Conservation (phyloP, 73 alveolate species). For the Effrenium voratum region DNA sequence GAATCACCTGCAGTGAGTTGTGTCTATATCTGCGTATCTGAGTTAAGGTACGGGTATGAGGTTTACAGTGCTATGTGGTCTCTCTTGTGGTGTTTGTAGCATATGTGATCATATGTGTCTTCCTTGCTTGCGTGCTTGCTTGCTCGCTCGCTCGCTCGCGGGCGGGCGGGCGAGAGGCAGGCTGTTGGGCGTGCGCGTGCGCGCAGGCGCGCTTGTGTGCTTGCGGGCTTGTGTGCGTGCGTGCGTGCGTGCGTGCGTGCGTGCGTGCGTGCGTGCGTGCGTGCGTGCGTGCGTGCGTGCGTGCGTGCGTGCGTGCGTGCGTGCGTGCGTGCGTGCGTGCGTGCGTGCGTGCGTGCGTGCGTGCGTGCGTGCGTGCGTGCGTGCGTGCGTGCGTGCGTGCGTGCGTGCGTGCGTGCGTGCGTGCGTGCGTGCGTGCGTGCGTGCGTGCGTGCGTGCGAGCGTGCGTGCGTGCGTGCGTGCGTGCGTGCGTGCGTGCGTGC, state of each 20-base stretch:
- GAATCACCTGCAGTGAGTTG: too few species aligned
- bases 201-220: not conserved
- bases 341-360: not conserved
- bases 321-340: not conserved
- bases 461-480: not conserved
- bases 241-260: not conserved
- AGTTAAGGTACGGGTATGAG: too few species aligned
- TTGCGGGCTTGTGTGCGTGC: not conserved
- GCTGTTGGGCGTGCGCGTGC: too few species aligned
- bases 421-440: not conserved
- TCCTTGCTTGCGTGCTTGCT: too few species aligned
- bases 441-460: not conserved
- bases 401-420: not conserved
- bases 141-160: too few species aligned
- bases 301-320: not conserved
- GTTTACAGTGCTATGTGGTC: too few species aligned
- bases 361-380: not conserved
- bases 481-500: not conserved
- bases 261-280: not conserved
- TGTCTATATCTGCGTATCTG: too few species aligned
- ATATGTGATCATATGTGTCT: too few species aligned
- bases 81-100: too few species aligned
- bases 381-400: not conserved
- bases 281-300: not conserved
- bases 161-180: too few species aligned